A percentile compares a stretch with the other conserved stretches of the same genome.
Evolutionary conservation across 495 filamentous ascomycete genomes (phyloP).

Genomic region (Penicillium canescens): DNA sequence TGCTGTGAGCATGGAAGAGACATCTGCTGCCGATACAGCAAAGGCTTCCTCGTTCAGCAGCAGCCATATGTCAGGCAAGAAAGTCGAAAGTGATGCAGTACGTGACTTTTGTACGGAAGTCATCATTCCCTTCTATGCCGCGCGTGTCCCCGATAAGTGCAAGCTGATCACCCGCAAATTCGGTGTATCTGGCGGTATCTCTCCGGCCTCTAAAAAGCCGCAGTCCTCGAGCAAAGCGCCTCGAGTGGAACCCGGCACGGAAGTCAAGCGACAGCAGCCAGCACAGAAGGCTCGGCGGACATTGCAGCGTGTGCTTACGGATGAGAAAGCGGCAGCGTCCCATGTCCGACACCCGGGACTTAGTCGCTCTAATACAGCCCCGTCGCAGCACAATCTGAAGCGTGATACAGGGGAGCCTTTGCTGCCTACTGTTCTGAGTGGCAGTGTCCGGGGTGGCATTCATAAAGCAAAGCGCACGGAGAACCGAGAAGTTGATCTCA

Average conservation of each 20-base stretch:
- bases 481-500: constrained; percentile 69
- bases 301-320: constrained; percentile 71
- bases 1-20: constrained; percentile 61
- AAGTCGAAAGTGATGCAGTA: constrained; percentile 56
- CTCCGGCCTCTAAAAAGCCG: constrained; percentile 47
- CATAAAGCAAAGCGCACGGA: constrained; percentile 60
- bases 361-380: constrained; percentile 67
- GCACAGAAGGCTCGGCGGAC: constrained; percentile 54
- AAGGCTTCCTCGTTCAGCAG: constrained; percentile 31
- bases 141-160: constrained; percentile 80
- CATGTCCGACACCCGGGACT: constrained; percentile 49
- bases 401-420: constrained; percentile 38
- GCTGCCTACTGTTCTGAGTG: constrained; percentile 29
- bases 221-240: constrained; percentile 27
- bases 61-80: constrained; percentile 41
- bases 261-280: constrained; percentile 48
- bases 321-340: constrained; percentile 49
- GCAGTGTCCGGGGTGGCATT: constrained; percentile 52
- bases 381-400: constrained; percentile 38
- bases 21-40: constrained; percentile 29
- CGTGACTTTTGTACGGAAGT: constrained; percentile 89
- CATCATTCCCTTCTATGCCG: constrained; percentile 87
- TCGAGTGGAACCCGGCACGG: constrained; percentile 55
- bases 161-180: constrained; percentile 81
- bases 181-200: constrained; percentile 68